These are phyloP conservation scores for Pogostemon cablin DNA, from an alignment of 257 asterid genomes.

Conservation along the genomic window DNA sequence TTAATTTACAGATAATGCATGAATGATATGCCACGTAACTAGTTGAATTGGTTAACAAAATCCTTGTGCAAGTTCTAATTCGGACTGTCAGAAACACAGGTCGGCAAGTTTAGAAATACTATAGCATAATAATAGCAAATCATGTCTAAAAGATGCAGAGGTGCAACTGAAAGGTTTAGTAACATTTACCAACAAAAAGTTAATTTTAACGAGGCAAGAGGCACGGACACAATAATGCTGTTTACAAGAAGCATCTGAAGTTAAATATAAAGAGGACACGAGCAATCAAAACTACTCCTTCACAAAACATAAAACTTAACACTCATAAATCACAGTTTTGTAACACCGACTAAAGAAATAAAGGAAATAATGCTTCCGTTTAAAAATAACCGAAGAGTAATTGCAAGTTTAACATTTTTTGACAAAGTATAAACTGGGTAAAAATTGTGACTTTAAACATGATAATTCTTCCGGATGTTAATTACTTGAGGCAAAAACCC, in stretches of 20 bases:
- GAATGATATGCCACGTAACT: neutral
- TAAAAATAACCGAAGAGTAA: neutral
- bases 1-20: too few species aligned
- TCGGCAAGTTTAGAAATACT: neutral
- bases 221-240: constrained; percentile 4
- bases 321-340: neutral
- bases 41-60: neutral
- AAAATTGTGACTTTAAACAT: neutral
- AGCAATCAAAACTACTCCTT: neutral
- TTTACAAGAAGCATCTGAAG: neutral
- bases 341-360: neutral
- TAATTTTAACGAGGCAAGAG: neutral
- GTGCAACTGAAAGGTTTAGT: neutral
- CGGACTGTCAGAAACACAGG: neutral
- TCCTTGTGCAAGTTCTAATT: neutral
- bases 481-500: neutral
- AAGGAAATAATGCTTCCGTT: neutral
- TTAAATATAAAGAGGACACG: neutral
- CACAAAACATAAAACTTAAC: neutral
- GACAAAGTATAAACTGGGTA: neutral
- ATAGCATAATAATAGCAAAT: neutral
- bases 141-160: neutral
- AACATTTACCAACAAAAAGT: neutral
- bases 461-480: neutral
- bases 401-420: neutral